These are phyloP conservation scores for Aspergillus melleus DNA, from an alignment of 2,329 filamentous ascomycete species.

Conservation along the genomic window DNA sequence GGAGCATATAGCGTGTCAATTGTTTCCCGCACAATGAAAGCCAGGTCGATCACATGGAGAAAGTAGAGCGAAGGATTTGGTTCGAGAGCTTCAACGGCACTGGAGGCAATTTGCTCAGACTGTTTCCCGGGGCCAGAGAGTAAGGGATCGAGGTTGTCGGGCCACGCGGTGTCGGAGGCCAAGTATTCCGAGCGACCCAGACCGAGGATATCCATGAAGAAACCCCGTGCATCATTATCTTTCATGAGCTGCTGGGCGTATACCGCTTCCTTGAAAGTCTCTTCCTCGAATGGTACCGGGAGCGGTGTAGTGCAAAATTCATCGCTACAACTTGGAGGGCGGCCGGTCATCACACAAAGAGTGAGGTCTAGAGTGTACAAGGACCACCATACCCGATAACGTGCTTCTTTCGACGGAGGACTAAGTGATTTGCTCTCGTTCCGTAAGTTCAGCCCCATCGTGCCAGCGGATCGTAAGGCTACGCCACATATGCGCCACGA, in stretches of 20 bases:
- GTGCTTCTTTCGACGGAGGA: slow-evolving; percentile 41
- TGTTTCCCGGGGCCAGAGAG: slow-evolving; percentile 15
- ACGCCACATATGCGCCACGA: slow-evolving; percentile 45
- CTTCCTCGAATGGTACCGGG: slow-evolving; percentile 43
- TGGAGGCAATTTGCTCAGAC: slow-evolving; percentile 22
- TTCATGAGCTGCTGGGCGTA: slow-evolving; percentile 35
- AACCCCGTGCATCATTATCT: slow-evolving; percentile 33
- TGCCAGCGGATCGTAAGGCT: slow-evolving; percentile 42
- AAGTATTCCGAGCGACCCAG: slow-evolving; percentile 15
- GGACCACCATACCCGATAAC: slow-evolving; percentile 48
- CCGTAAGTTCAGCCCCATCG: slow-evolving; percentile 45
- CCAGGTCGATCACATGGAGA: slow-evolving; percentile 40
- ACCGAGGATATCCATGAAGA: slow-evolving; percentile 26
- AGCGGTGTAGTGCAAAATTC: slow-evolving; percentile 45
- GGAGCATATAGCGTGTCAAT: slow-evolving; percentile 42
- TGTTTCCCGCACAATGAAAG: slow-evolving; percentile 35
- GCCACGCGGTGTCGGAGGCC: slow-evolving; percentile 8
- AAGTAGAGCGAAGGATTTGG: slow-evolving; percentile 43
- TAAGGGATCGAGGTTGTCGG: slow-evolving; percentile 15
- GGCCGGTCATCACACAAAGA: slow-evolving; percentile 45
- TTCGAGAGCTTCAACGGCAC: slow-evolving; percentile 29
- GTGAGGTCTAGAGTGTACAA: slow-evolving; percentile 43
- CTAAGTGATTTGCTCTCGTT: slow-evolving; percentile 39
- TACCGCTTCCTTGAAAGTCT: slow-evolving; percentile 29
- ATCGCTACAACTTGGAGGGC: slow-evolving; percentile 39